Conservation (phyloP, 805 yeast species). For the Kodamaea lidongshanica region DNA sequence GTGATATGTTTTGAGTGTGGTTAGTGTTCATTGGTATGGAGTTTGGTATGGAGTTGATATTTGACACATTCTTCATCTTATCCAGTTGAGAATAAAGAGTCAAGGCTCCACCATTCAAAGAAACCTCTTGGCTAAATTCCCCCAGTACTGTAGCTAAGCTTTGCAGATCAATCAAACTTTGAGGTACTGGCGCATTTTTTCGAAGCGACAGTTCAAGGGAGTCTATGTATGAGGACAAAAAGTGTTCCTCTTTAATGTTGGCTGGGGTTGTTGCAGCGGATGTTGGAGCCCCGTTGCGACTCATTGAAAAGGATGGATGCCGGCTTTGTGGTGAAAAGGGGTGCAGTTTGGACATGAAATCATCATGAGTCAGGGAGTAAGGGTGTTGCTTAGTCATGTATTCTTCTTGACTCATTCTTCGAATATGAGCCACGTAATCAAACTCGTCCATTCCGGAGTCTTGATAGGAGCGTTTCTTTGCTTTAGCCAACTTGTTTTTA, state of each 20-base stretch:
- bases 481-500: constrained; percentile 5
- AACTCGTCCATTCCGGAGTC: constrained; percentile 35
- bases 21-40: constrained; percentile 4
- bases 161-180: too few relatives aligned
- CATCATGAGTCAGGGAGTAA: constrained; percentile 5
- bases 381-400: constrained; percentile 12
- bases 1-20: neutral
- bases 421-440: constrained; percentile 42
- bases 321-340: constrained; percentile 1
- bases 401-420: constrained; percentile 37
- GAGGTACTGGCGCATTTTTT: constrained; percentile 15
- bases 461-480: constrained; percentile 8
- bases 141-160: too few relatives aligned
- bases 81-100: too few relatives aligned
- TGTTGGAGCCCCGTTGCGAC: constrained; percentile 3
- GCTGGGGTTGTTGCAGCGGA: constrained; percentile 3
- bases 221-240: constrained; percentile 33
- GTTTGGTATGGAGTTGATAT: too few relatives aligned
- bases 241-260: constrained; percentile 16
- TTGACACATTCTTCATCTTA: too few relatives aligned
- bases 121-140: too few relatives aligned
- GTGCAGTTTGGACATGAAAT: constrained; percentile 1
- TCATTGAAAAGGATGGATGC: constrained; percentile 9
- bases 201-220: constrained; percentile 33
- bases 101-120: constrained; percentile 5